Evolutionary conservation across 345 rosid species (phyloP), one percentile per base, ranked within the genome.

Genomic region (Eucalyptus pauciflora): DNA sequence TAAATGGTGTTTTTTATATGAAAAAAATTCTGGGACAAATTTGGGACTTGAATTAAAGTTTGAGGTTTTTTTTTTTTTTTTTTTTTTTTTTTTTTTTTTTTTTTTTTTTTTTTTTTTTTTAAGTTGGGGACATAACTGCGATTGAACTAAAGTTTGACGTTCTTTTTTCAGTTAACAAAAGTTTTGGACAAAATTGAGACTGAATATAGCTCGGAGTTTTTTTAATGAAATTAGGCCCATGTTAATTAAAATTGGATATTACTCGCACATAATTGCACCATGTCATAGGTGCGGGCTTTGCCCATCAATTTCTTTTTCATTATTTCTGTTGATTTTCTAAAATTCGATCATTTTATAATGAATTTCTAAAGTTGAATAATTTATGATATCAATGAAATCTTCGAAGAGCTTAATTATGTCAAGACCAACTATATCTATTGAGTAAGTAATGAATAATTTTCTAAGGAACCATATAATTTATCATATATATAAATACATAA

Each of bases 61-160:
- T 16, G 80, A 33, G 6, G 3, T 62, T 16, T 69, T 67, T 67
- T 16, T 67, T 14, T 50, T 50, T 51, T 51, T 7, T 41, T 41
- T 41, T n/a, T n/a, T n/a, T n/a, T n/a, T n/a, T n/a, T n/a, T n/a
- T n/a, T n/a, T n/a, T n/a, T n/a, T n/a, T n/a, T n/a, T n/a, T n/a
- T n/a, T n/a, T n/a, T n/a, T n/a, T 41, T 43, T 43, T 43, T 6
- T 43, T 45, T 50, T 51, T 51, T 7, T 51, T 51, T 51, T 0
- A 52, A 8, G 7, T 17, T 10, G 10, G 10, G 41, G 20, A 31
- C 2, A 8, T 0, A 8, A 31, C 0, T 8, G 6, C 0, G 20
- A 67, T 5, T 67, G 6, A 7, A 2, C 22, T 67, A 31, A 16
- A 67, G 43, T 31, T 16, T 67, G 24, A 18, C 0, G 3, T 67